Conservation (phyloP, 2,329 filamentous ascomycete genomes). For the Aspergillus piperis region DNA sequence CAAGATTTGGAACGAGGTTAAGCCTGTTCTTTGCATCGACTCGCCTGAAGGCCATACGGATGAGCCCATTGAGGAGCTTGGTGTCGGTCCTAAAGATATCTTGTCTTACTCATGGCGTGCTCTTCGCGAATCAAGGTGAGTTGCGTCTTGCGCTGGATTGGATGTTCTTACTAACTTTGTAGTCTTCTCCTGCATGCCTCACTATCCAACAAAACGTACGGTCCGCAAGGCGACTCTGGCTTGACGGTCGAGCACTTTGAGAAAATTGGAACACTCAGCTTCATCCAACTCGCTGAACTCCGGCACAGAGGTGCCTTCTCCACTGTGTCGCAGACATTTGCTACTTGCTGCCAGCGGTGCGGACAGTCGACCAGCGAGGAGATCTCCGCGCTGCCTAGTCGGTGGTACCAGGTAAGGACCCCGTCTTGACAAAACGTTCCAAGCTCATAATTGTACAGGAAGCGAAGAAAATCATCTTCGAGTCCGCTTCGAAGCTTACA, state of each 20-base stretch:
- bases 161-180: conserved; percentile 21
- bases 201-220: conserved; percentile 56
- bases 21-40: conserved; percentile 81
- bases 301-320: conserved; percentile 92
- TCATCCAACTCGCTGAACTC: conserved; percentile 77
- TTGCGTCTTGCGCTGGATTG: conserved; percentile 8
- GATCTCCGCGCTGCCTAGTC: conserved; percentile 54
- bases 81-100: conserved; percentile 77
- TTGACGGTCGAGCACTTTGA: conserved; percentile 61
- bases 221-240: conserved; percentile 46
- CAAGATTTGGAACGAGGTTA: conserved; percentile 75
- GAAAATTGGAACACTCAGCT: conserved; percentile 71
- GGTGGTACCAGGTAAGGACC: conserved; percentile 68
- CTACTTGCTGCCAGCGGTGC: conserved; percentile 71
- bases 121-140: conserved; percentile 87
- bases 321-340: conserved; percentile 86
- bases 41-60: conserved; percentile 82
- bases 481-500: conserved; percentile 76
- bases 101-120: conserved; percentile 94
- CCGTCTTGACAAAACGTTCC: not conserved
- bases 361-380: conserved; percentile 52
- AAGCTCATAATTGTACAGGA: conserved; percentile 23
- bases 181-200: conserved; percentile 72
- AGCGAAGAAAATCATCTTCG: conserved; percentile 69
- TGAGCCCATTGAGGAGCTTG: conserved; percentile 66